Evolutionary conservation across 768 basidiomycete genomes (phyloP), one percentile per base, ranked within the genome.

Genomic region (Hypsizygus marmoreus): DNA sequence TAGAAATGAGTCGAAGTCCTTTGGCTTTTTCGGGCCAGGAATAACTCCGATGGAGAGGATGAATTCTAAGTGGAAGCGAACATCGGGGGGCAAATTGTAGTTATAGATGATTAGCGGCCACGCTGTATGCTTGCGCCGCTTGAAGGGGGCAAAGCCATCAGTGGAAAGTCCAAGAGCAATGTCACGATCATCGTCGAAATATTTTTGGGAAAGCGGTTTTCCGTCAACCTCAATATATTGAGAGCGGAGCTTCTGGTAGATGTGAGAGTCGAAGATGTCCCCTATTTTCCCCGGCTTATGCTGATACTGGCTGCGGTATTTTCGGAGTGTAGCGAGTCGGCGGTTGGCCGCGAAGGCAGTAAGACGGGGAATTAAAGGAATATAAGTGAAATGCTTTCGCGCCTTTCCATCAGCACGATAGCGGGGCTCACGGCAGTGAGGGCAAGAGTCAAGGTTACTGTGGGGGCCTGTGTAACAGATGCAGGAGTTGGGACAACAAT

Each of bases 211-310:
- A 0, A 56, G 50, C 6, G 30, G 31, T 3, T 61, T 33, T 2
- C 59, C 64, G 36, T 63, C 55, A 14, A 72, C 43, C 3, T 40
- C 16, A 23, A 75, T 67, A 10, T 53, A 19, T 17, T 33, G 6
- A 5, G 4, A n/a, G 6, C 12, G 32, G 19, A 33, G 32, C 32
- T 5, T 6, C 19, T 33, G n/a, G n/a, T n/a, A n/a, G n/a, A n/a
- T n/a, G n/a, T 5, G 52, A 72, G 35, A 73, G 71, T 47, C 74
- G 71, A 31, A 59, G 73, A 19, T 77, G 77, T 47, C 73, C 73
- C 0, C 84, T 80, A 81, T 80, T 80, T 14, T 78, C 80, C 57
- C 74, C 12, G 48, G 51, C 13, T 50, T 33, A 37, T 45, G 53
- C 24, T 16, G 31, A 47, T 64, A 63, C 8, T 57, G 32, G 7